phyloP scores from a whole-genome alignment of 139 green algal species.

The Chlorella sp. region DNA sequence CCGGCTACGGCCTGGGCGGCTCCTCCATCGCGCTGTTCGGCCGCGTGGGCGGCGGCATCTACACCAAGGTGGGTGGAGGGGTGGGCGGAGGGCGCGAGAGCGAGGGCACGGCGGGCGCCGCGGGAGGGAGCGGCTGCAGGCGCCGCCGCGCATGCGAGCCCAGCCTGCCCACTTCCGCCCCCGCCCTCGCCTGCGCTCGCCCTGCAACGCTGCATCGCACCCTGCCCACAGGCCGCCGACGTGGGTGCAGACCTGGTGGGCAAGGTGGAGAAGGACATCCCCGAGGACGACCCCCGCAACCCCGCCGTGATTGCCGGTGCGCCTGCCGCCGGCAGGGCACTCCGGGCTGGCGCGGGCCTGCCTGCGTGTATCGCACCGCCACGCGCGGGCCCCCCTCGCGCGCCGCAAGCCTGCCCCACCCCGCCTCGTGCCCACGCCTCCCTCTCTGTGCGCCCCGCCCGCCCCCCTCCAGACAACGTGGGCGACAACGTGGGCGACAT shows the following conservation, averaged over 20 bases:
- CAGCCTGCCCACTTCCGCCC: too few species aligned
- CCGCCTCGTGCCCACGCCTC: not conserved
- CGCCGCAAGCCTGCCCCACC: not conserved
- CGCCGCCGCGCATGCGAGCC: too few species aligned
- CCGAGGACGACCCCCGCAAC: conserved; percentile 99
- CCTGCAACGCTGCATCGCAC: not conserved
- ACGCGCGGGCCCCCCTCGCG: not conserved
- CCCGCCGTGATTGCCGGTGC: conserved; percentile 94
- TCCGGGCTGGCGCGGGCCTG: not conserved
- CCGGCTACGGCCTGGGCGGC: conserved; percentile 95
- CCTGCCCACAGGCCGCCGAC: conserved; percentile 97
- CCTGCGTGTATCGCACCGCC: too few species aligned
- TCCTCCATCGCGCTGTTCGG: conserved; percentile 97
- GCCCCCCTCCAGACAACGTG: conserved; percentile 82
- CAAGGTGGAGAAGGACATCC: conserved; percentile 98
- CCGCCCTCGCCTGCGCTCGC: too few species aligned
- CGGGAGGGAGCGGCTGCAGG: too few species aligned
- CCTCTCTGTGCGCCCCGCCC: too few species aligned
- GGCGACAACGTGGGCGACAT: conserved; percentile 99
- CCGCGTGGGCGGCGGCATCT: conserved; percentile 85
- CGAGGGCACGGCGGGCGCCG: too few species aligned
- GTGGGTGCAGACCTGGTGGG: conserved; percentile 97
- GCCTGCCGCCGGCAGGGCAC: not conserved
- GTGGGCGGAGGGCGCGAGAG: too few species aligned
- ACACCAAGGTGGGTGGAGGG: conserved; percentile 28